A percentile compares a stretch with the other conserved stretches of the same genome.
Evolutionary conservation across 352 stramenopile genomes (phyloP).

Genomic region (Phytophthora pinifolia): DNA sequence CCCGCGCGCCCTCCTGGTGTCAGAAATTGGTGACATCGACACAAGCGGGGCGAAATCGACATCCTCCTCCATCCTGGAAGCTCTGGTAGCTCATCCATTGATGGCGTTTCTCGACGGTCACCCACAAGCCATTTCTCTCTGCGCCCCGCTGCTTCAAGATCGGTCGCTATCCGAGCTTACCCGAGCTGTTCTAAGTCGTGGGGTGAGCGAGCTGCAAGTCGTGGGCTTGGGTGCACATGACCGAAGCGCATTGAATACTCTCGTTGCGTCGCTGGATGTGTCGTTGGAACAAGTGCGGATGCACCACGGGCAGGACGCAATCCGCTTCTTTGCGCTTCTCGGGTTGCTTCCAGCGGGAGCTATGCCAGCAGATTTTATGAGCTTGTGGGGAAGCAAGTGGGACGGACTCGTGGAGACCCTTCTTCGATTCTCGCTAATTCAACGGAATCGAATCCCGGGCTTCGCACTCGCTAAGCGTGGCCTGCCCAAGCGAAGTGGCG

Average conservation of each 20-base stretch:
- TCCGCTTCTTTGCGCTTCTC: constrained; percentile 75
- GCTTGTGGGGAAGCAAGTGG: constrained; percentile 67
- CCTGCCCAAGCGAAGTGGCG: constrained; percentile 45
- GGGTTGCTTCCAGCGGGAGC: constrained; percentile 68
- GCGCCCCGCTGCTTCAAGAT: constrained; percentile 71
- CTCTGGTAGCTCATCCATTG: constrained; percentile 62
- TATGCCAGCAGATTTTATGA: constrained; percentile 80
- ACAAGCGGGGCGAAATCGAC: constrained; percentile 23
- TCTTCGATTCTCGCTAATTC: constrained; percentile 74
- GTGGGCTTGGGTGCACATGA: constrained; percentile 64
- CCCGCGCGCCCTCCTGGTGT: constrained; percentile 60
- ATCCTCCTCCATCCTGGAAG: constrained; percentile 53
- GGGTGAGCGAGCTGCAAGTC: constrained; percentile 69
- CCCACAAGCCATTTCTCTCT: constrained; percentile 79
- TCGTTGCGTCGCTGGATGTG: constrained; percentile 74
- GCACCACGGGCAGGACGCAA: constrained; percentile 65
- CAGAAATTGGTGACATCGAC: constrained; percentile 64
- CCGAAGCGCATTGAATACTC: constrained; percentile 70
- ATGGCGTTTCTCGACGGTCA: constrained; percentile 84
- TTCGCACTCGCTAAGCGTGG: constrained; percentile 61
- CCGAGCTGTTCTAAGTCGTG: constrained; percentile 64
- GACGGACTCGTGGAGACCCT: constrained; percentile 65
- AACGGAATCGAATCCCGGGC: constrained; percentile 69
- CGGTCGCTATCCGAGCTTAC: constrained; percentile 74
- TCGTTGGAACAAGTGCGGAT: constrained; percentile 74